Percentiles rank a stretch among this genome's conserved stretches.
Evolutionary conservation across 495 filamentous ascomycete genomes (phyloP).

Genomic region (Tuber calosporum): DNA sequence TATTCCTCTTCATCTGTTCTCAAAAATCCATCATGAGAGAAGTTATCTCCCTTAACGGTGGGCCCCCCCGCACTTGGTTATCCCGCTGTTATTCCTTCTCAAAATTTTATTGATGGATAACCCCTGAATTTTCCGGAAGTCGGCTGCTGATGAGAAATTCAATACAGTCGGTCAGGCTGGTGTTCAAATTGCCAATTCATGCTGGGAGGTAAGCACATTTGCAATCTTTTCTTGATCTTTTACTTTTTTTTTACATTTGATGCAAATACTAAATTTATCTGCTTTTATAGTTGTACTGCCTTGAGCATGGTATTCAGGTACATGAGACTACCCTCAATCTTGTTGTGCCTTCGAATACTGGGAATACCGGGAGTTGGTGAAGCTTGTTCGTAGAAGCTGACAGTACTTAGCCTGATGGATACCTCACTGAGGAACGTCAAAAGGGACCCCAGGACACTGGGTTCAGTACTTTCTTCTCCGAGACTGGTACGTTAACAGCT

Average conservation of each 20-base stretch:
- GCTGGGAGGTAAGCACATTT: constrained; percentile 84
- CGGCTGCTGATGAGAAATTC: constrained; percentile 36
- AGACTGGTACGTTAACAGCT: constrained; percentile 72
- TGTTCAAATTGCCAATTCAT: constrained; percentile 99
- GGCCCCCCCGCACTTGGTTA: constrained; percentile 43
- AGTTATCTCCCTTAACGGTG: constrained; percentile 99
- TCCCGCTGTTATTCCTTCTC: constrained; percentile 39
- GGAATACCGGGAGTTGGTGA: not conserved
- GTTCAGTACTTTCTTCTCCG: constrained; percentile 99
- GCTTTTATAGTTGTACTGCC: constrained; percentile 80
- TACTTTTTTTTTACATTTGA: constrained; percentile 1
- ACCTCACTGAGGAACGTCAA: constrained; percentile 97
- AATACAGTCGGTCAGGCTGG: constrained; percentile 93
- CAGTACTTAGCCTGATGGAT: constrained; percentile 79
- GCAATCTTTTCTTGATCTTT: constrained; percentile 27
- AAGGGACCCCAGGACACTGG: constrained; percentile 84
- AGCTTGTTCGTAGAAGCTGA: constrained; percentile 43
- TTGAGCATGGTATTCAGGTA: constrained; percentile 99
- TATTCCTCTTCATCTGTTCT: constrained; percentile 14
- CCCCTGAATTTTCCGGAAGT: constrained; percentile 37
- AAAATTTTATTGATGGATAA: constrained; percentile 24
- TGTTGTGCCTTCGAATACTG: not conserved
- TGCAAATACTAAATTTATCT: constrained; percentile 26
- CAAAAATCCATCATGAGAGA: constrained; percentile 75
- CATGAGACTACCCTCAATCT: constrained; percentile 4